Conservation (phyloP, 2,329 filamentous ascomycete species). For the Pestalotiopsis fici region DNA sequence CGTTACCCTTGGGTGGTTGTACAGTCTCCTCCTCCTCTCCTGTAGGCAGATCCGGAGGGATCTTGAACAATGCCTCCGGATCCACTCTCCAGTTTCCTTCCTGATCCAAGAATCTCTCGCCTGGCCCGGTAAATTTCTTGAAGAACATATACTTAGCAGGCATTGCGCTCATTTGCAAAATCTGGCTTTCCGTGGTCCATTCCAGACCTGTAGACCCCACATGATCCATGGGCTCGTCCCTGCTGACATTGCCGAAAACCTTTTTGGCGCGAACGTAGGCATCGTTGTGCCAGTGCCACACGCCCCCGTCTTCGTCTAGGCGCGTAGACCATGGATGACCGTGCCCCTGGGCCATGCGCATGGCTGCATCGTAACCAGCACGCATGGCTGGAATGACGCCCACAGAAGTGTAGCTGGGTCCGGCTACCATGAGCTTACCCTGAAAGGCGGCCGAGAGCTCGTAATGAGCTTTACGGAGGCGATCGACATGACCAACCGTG, state of each 20-base stretch:
- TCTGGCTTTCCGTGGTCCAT: constrained; percentile 17
- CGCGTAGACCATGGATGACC: constrained; percentile 20
- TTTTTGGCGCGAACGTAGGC: not conserved
- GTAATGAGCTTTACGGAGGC: constrained; percentile 58
- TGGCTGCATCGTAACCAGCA: constrained; percentile 46
- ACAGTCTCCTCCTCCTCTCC: not conserved
- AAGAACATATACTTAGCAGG: constrained; percentile 3
- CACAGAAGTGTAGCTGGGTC: constrained; percentile 53
- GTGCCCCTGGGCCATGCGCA: constrained; percentile 31
- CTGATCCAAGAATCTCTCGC: not conserved
- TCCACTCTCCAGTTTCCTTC: constrained; percentile 4
- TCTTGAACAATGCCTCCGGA: not conserved
- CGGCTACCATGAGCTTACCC: constrained; percentile 65
- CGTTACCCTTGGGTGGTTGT: not conserved
- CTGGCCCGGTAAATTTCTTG: constrained; percentile 11
- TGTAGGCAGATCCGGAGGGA: not conserved
- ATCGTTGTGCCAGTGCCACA: not conserved
- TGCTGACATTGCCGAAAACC: not conserved
- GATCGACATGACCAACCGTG: constrained; percentile 70
- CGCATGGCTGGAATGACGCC: constrained; percentile 55
- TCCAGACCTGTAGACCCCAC: constrained; percentile 26
- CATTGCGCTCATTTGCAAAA: not conserved
- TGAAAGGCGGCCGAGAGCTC: constrained; percentile 58
- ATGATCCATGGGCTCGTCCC: constrained; percentile 14
- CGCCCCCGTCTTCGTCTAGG: not conserved